Percentiles rank a stretch among this genome's conserved stretches.
These are phyloP conservation scores for Colletotrichum lini DNA, from an alignment of 2,329 filamentous ascomycete species.

Conservation along the genomic window DNA sequence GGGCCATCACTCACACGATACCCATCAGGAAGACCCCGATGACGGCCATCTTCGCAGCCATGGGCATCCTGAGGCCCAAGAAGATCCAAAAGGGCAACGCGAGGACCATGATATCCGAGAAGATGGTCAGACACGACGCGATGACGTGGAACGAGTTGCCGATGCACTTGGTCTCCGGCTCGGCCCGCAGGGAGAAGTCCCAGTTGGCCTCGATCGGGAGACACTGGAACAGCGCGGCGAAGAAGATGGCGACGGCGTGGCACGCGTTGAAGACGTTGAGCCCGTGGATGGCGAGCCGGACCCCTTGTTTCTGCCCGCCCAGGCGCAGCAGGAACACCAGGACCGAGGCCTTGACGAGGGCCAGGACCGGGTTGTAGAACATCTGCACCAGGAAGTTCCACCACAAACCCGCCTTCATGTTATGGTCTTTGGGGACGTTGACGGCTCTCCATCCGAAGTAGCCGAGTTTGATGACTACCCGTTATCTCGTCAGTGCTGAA, in stretches of 20 bases:
- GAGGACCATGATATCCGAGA: conserved; percentile 58
- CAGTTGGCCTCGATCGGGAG: conserved; percentile 55
- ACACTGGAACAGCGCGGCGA: conserved; percentile 58
- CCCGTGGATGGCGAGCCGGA: conserved; percentile 47
- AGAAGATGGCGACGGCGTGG: conserved; percentile 54
- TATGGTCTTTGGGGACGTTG: conserved; percentile 26
- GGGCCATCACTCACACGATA: conserved; percentile 42
- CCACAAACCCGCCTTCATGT: conserved; percentile 34
- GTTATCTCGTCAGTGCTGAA: background rate
- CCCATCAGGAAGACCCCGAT: conserved; percentile 53
- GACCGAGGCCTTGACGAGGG: conserved; percentile 54
- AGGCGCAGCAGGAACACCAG: conserved; percentile 53
- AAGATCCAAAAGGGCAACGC: conserved; percentile 55
- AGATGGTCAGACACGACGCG: conserved; percentile 55
- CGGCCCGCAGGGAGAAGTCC: conserved; percentile 42
- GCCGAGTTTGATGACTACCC: conserved; percentile 47
- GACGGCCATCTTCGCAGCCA: conserved; percentile 51
- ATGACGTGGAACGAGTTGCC: conserved; percentile 49
- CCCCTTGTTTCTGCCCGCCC: conserved; percentile 49
- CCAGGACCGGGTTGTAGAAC: conserved; percentile 54
- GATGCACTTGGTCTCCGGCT: conserved; percentile 35
- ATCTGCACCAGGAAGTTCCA: conserved; percentile 53
- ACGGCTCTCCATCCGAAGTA: conserved; percentile 47
- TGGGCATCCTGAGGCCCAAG: conserved; percentile 51
- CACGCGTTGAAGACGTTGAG: conserved; percentile 54